Evolutionary conservation across 768 basidiomycete species (phyloP).

Genomic region (Solioccasus polychromus): DNA sequence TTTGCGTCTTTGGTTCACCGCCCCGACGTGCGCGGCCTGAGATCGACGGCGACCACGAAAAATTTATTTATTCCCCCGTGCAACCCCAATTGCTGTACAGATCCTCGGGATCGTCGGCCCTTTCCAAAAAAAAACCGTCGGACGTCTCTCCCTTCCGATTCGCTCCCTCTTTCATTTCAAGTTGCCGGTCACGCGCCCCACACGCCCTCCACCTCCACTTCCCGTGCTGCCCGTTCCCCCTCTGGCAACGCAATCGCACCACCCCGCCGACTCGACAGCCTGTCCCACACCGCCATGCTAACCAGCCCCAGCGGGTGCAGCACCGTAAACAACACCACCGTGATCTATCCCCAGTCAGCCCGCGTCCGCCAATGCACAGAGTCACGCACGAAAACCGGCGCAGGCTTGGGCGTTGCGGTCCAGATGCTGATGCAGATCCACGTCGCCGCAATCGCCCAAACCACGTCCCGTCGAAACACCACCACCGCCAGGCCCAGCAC

Average conservation of each 20-base stretch:
- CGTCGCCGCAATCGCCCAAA: constrained; percentile 71
- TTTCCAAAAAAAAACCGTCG: no score
- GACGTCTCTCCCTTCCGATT: no score
- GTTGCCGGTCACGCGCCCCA: constrained; percentile 38
- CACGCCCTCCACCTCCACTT: constrained; percentile 41
- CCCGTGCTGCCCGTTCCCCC: constrained; percentile 19
- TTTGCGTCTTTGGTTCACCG: no score
- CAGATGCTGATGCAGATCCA: constrained; percentile 74
- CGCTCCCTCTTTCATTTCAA: no score
- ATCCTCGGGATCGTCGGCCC: no score
- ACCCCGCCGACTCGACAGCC: constrained; percentile 25
- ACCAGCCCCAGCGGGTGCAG: constrained; percentile 63
- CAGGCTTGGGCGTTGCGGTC: constrained; percentile 58
- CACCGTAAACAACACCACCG: constrained; percentile 60
- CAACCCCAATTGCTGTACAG: no score
- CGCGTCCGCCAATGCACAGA: background rate
- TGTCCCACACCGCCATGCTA: constrained; percentile 40
- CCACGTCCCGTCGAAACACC: constrained; percentile 57
- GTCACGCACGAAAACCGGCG: constrained; percentile 57
- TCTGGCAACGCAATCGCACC: constrained; percentile 43
- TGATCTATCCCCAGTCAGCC: constrained; percentile 41
- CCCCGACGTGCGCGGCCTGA: no score
- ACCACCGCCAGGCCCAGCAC: constrained; percentile 54
- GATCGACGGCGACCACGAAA: no score
- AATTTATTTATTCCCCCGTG: no score